These are phyloP conservation scores for Diaporthe capsici DNA, from an alignment of 2,329 filamentous ascomycete species.

Conservation along the genomic window DNA sequence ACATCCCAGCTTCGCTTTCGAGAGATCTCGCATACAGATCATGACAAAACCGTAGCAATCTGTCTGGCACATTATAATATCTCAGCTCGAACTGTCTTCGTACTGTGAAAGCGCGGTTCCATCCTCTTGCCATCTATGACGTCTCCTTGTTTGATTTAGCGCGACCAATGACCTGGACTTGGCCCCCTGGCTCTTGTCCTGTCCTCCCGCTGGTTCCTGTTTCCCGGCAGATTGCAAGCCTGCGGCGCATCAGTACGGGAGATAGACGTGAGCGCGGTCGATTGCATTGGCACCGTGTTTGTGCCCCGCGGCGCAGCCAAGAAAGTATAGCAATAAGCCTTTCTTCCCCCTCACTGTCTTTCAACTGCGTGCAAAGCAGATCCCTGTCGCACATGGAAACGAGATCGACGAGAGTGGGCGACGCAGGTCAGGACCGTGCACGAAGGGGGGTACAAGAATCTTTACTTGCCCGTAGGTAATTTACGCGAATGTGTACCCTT, in stretches of 20 bases:
- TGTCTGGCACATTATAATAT: background rate
- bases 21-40: background rate
- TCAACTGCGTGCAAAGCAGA: background rate
- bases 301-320: constrained; percentile 11
- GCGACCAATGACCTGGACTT: background rate
- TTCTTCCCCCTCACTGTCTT: background rate
- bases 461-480: too few species aligned
- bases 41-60: too few species aligned
- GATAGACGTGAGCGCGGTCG: background rate
- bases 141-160: background rate
- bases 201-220: background rate
- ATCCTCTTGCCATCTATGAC: background rate
- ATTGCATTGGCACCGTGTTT: background rate
- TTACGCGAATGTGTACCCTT: too few species aligned
- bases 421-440: too few species aligned
- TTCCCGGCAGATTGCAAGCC: background rate
- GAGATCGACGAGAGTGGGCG: background rate
- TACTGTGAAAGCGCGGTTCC: background rate
- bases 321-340: background rate
- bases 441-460: too few species aligned
- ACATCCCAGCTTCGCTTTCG: too few species aligned
- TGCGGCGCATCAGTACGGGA: background rate
- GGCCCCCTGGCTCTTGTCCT: background rate
- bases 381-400: background rate
- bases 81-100: background rate